These are phyloP conservation scores for Diplodia scrobiculata DNA, from an alignment of 2,329 filamentous ascomycete species.

Conservation along the genomic window DNA sequence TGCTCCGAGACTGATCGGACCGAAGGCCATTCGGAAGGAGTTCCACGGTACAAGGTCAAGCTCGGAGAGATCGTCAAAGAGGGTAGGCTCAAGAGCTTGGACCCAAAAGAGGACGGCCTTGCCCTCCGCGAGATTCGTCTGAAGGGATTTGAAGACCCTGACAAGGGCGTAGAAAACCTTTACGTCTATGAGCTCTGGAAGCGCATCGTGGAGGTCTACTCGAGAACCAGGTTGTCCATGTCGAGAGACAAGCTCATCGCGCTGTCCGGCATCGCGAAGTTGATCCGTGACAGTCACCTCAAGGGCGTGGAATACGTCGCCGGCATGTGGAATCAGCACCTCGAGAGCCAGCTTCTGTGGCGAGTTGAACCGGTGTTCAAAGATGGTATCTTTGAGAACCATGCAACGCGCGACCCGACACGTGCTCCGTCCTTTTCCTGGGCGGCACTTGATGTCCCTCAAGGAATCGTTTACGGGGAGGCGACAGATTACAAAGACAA, in stretches of 20 bases:
- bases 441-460: slow-evolving; percentile 31
- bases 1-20: slow-evolving; percentile 23
- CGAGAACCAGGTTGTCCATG: slow-evolving; percentile 29
- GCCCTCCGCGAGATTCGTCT: not conserved
- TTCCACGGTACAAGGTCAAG: not conserved
- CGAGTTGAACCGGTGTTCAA: slow-evolving; percentile 28
- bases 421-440: slow-evolving; percentile 35
- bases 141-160: not conserved
- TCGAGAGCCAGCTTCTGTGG: slow-evolving; percentile 35
- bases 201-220: slow-evolving; percentile 32
- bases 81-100: slow-evolving; percentile 28
- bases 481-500: slow-evolving; percentile 22
- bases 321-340: slow-evolving; percentile 32
- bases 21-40: slow-evolving; percentile 29
- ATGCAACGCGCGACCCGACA: not conserved
- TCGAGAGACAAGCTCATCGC: slow-evolving; percentile 33
- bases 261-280: slow-evolving; percentile 32
- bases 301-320: slow-evolving; percentile 30
- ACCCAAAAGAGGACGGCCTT: not conserved
- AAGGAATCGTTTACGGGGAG: slow-evolving; percentile 33
- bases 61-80: slow-evolving; percentile 17
- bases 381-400: slow-evolving; percentile 24
- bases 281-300: slow-evolving; percentile 27
- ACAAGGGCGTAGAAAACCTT: not conserved
- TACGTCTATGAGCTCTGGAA: slow-evolving; percentile 31